Evolutionary conservation across 2,329 filamentous ascomycete species (phyloP).

Genomic region (Colletotrichum chrysophilum): DNA sequence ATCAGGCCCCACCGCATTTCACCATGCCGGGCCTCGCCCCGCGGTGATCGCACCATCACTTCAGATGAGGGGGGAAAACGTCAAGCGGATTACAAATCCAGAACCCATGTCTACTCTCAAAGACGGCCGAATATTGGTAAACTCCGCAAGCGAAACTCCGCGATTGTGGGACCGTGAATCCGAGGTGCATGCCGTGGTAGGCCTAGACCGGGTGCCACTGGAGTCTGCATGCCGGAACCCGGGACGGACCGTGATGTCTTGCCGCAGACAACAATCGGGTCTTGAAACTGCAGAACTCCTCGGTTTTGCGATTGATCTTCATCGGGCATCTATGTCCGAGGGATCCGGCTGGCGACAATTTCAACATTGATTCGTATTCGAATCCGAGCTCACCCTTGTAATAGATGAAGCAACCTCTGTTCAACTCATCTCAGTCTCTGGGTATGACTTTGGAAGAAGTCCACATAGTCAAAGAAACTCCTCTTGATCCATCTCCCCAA

Average conservation of each 20-base stretch:
- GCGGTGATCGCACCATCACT: slow-evolving; percentile 3
- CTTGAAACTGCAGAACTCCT: neutral
- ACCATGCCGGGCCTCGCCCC: neutral
- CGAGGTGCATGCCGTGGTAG: neutral
- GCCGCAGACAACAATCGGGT: neutral
- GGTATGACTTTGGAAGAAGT: slow-evolving; percentile 43
- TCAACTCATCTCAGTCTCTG: neutral
- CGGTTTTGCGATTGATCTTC: neutral
- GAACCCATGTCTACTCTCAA: neutral
- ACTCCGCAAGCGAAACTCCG: neutral
- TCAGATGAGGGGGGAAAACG: slow-evolving; percentile 1
- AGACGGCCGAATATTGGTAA: neutral
- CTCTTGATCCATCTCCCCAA: slow-evolving; percentile 58
- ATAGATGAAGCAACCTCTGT: rapidly evolving
- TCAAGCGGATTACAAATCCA: slow-evolving; percentile 12
- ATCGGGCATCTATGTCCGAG: neutral
- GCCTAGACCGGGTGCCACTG: neutral
- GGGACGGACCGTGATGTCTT: neutral
- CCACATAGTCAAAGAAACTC: slow-evolving; percentile 63
- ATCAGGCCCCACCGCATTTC: neutral
- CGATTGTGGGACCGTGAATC: neutral
- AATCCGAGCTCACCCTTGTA: neutral
- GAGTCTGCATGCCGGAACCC: neutral
- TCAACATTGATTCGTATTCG: neutral
- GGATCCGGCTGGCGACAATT: neutral